These are phyloP conservation scores for Eimeria maxima DNA, from an alignment of 169 alveolate species.

Conservation along the genomic window DNA sequence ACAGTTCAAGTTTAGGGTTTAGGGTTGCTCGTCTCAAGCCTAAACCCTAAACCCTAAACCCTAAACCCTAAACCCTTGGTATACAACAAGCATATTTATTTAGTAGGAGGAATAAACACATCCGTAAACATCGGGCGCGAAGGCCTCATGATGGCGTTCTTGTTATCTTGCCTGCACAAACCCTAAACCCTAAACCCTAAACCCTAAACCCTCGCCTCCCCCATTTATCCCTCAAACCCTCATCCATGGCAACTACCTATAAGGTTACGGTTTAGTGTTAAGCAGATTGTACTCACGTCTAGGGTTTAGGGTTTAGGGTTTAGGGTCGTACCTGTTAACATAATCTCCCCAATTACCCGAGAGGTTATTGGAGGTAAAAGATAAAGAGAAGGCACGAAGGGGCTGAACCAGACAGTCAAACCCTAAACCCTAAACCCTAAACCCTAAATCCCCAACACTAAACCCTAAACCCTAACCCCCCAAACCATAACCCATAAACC, in stretches of 20 bases:
- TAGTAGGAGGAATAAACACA: slow-evolving; percentile 90
- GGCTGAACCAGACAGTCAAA: slow-evolving; percentile 84
- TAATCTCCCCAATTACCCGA: slow-evolving; percentile 95
- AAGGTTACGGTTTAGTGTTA: too few relatives aligned
- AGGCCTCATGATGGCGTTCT: slow-evolving; percentile 91
- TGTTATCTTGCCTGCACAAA: slow-evolving; percentile 91
- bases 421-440: too few relatives aligned
- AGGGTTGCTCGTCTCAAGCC: too few relatives aligned
- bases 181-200: background rate
- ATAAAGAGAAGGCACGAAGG: slow-evolving; percentile 91
- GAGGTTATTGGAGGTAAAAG: slow-evolving; percentile 92
- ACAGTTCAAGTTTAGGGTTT: too few relatives aligned
- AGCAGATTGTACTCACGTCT: too few relatives aligned
- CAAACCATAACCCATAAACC: background rate
- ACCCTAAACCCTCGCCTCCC: background rate
- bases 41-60: too few relatives aligned
- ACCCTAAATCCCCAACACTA: too few relatives aligned
- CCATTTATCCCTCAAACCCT: background rate
- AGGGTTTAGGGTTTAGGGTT: slow-evolving; percentile 14
- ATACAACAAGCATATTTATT: slow-evolving; percentile 56
- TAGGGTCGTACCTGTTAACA: slow-evolving; percentile 84
- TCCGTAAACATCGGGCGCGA: slow-evolving; percentile 93
- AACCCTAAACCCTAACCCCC: too few relatives aligned
- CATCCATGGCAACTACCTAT: too few relatives aligned
- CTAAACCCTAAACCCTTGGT: background rate